A percentile compares a stretch with the other conserved stretches of the same genome.
Conservation (phyloP, 306 rosid genomes). For the Elaeagnus macrophylla region DNA sequence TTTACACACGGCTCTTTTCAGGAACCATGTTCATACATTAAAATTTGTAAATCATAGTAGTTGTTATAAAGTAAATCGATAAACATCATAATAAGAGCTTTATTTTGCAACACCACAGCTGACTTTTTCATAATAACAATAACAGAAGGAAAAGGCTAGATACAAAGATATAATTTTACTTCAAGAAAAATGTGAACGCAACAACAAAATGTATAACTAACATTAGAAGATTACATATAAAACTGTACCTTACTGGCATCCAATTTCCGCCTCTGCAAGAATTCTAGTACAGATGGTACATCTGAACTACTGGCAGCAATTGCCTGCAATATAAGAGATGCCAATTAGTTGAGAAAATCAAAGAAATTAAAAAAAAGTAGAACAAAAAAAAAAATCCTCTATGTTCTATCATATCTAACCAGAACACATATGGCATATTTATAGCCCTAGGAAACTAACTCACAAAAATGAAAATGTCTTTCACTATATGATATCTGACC, state of each 20-base stretch:
- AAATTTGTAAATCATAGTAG: too few relatives aligned
- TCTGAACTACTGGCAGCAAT: constrained; percentile 96
- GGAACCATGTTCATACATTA: too few relatives aligned
- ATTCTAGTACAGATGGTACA: constrained; percentile 80
- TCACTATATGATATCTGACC: too few relatives aligned
- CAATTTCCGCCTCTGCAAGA: constrained; percentile 86
- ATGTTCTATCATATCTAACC: too few relatives aligned
- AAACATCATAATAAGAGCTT: neutral
- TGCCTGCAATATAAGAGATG: constrained; percentile 44
- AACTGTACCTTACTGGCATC: constrained; percentile 64
- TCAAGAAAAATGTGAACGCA: neutral
- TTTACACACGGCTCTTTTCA: too few relatives aligned
- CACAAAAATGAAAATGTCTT: too few relatives aligned
- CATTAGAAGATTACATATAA: constrained; percentile 3
- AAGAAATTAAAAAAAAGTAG: too few relatives aligned
- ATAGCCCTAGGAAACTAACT: too few relatives aligned
- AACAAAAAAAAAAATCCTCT: too few relatives aligned
- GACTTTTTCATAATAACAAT: constrained; percentile 5
- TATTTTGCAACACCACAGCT: neutral
- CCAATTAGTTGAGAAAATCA: constrained; percentile 5
- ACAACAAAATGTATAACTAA: constrained; percentile 2
- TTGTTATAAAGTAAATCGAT: too few relatives aligned
- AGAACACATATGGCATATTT: too few relatives aligned
- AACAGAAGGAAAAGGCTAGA: neutral
- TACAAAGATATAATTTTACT: neutral